phyloP scores from a whole-genome alignment of 2,329 filamentous ascomycete species.

The Penicillium concentricum region DNA sequence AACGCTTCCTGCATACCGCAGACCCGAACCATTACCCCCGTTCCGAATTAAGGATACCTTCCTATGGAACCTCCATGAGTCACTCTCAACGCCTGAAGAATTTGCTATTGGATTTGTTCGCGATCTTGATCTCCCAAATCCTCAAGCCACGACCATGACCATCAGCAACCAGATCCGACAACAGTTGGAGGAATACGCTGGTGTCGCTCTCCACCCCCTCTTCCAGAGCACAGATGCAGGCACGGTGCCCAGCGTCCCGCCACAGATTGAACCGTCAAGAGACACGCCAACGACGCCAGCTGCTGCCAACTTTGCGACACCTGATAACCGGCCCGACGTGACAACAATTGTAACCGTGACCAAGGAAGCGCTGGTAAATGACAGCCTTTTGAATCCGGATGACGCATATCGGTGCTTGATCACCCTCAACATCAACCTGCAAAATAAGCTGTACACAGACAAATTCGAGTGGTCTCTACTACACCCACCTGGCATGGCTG shows the following conservation, averaged over 20 bases:
- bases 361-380: constrained; percentile 52
- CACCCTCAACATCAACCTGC: constrained; percentile 83
- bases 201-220: constrained; percentile 86
- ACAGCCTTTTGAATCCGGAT: constrained; percentile 80
- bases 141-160: constrained; percentile 66
- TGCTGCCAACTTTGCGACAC: constrained; percentile 54
- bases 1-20: constrained; percentile 73
- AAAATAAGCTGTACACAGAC: constrained; percentile 90
- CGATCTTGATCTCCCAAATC: constrained; percentile 85
- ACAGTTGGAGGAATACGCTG: constrained; percentile 93
- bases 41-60: constrained; percentile 95
- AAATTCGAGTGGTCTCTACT: constrained; percentile 97
- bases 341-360: constrained; percentile 27
- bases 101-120: constrained; percentile 90
- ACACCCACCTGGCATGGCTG: constrained; percentile 86
- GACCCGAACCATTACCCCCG: constrained; percentile 74
- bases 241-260: constrained; percentile 15
- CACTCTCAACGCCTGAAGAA: constrained; percentile 88
- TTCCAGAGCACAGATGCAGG: constrained; percentile 61
- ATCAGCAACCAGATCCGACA: constrained; percentile 94
- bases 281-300: constrained; percentile 56
- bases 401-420: constrained; percentile 95
- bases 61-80: constrained; percentile 95
- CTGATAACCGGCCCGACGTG: constrained; percentile 49
- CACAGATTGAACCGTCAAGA: constrained; percentile 45